Evolutionary conservation across 306 rosid species (phyloP).

Genomic region (Arachis stenosperma): DNA sequence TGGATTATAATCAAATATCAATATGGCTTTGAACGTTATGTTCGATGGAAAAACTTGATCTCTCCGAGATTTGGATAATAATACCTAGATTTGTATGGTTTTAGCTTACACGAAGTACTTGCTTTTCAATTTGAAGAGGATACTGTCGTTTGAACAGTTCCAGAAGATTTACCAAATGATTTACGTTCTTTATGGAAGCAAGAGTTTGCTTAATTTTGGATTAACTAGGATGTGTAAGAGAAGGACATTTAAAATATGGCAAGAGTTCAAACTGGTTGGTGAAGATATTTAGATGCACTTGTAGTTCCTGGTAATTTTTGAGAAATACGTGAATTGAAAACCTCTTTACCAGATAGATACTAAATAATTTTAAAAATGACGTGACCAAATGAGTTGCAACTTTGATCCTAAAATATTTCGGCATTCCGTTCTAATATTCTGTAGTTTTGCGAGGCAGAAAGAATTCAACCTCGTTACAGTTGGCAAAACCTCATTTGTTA

Average conservation of each 20-base stretch:
- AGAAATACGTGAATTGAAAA: background rate
- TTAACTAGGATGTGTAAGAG: background rate
- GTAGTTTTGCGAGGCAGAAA: background rate
- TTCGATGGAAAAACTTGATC: background rate
- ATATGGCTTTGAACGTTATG: background rate
- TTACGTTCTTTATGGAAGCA: slow-evolving; percentile 5
- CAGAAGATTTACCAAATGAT: background rate
- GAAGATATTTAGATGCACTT: slow-evolving; percentile 17
- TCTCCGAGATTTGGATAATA: background rate
- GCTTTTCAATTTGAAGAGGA: background rate
- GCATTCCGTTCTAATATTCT: slow-evolving; percentile 6
- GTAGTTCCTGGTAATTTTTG: slow-evolving; percentile 15
- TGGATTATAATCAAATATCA: background rate
- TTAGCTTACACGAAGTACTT: background rate
- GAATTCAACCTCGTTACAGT: slow-evolving; percentile 4
- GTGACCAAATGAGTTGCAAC: background rate
- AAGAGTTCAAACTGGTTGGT: background rate
- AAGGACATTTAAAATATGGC: background rate
- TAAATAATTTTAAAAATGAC: background rate
- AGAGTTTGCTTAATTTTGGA: slow-evolving; percentile 7
- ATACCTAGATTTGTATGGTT: background rate
- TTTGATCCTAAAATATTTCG: background rate
- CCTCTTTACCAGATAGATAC: background rate
- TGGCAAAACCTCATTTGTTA: slow-evolving; percentile 13
- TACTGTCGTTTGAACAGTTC: background rate